These are phyloP conservation scores for Ustanciosporium gigantosporum DNA, from an alignment of 1,284 basidiomycete species.

Conservation along the genomic window DNA sequence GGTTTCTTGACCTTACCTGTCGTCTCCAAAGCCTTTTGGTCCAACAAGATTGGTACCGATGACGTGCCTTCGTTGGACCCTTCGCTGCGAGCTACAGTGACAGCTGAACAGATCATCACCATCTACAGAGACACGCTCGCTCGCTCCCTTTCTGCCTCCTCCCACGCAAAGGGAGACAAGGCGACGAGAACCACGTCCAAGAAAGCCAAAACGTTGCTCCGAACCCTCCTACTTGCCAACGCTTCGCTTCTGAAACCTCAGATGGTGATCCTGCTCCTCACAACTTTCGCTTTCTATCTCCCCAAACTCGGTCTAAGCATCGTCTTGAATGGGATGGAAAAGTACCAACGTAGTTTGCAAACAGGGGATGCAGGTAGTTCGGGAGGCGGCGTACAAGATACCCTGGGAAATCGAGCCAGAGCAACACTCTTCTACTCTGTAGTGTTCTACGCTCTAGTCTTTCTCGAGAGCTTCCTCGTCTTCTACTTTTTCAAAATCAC, in stretches of 20 bases:
- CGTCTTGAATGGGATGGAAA: constrained; percentile 11
- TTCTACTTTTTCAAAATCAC: constrained; percentile 18
- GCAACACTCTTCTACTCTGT: constrained; percentile 25
- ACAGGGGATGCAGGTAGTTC: background rate
- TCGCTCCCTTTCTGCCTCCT: too few species aligned
- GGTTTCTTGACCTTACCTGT: constrained; percentile 14
- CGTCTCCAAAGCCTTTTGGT: constrained; percentile 1
- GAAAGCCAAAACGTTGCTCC: constrained; percentile 7
- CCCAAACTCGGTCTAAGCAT: constrained; percentile 19
- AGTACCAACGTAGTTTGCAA: constrained; percentile 4
- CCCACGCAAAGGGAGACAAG: background rate
- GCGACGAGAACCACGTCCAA: background rate
- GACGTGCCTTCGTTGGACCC: constrained; percentile 21
- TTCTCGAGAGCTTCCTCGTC: constrained; percentile 10
- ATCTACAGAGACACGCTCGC: constrained; percentile 9
- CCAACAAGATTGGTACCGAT: constrained; percentile 3
- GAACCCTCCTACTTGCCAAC: constrained; percentile 3
- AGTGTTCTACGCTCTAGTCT: constrained; percentile 12
- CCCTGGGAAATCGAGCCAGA: constrained; percentile 5
- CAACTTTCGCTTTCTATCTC: constrained; percentile 19
- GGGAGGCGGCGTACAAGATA: constrained; percentile 1
- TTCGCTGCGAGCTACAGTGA: constrained; percentile 5
- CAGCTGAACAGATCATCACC: constrained; percentile 17
- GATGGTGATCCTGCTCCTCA: constrained; percentile 7
- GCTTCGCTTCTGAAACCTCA: background rate